These are phyloP conservation scores for Talinum fruticosum DNA, from an alignment of 148 eudicot species.

Conservation along the genomic window DNA sequence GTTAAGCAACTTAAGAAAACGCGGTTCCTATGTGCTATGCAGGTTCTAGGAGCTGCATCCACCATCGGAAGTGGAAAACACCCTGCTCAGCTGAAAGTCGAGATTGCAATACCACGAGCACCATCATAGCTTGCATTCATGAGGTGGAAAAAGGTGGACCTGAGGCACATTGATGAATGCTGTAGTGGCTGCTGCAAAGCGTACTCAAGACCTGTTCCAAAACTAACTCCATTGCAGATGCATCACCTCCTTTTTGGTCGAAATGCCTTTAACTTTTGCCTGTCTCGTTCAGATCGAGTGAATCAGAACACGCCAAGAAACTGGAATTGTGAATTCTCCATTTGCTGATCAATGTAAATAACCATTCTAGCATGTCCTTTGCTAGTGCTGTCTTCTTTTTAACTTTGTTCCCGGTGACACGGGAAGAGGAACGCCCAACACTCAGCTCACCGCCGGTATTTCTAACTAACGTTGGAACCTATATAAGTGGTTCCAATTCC, in stretches of 20 bases:
- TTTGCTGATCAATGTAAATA: background rate
- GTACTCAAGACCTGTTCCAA: conserved; percentile 63
- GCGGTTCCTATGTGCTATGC: conserved; percentile 17
- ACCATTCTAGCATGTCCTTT: background rate
- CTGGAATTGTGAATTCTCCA: background rate
- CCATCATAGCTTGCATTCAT: conserved; percentile 90
- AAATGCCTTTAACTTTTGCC: too few species aligned
- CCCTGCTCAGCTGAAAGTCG: conserved; percentile 95
- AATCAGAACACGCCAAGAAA: background rate
- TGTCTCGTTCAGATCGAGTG: background rate
- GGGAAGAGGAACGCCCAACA: too few species aligned
- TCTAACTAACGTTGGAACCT: too few species aligned
- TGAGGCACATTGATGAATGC: conserved; percentile 94
- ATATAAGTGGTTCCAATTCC: too few species aligned
- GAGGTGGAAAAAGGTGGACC: conserved; percentile 88
- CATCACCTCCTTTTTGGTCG: too few species aligned
- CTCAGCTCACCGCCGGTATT: too few species aligned
- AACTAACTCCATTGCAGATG: conserved; percentile 7
- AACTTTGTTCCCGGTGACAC: too few species aligned
- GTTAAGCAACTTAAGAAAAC: too few species aligned
- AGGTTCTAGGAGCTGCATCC: conserved; percentile 93
- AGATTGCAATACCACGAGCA: conserved; percentile 88
- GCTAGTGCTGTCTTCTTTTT: background rate
- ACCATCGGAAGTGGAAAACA: conserved; percentile 64
- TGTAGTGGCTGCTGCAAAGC: conserved; percentile 80